phyloP scores from a whole-genome alignment of 805 yeast genomes.

The Cyberlindnera sargentensis region DNA sequence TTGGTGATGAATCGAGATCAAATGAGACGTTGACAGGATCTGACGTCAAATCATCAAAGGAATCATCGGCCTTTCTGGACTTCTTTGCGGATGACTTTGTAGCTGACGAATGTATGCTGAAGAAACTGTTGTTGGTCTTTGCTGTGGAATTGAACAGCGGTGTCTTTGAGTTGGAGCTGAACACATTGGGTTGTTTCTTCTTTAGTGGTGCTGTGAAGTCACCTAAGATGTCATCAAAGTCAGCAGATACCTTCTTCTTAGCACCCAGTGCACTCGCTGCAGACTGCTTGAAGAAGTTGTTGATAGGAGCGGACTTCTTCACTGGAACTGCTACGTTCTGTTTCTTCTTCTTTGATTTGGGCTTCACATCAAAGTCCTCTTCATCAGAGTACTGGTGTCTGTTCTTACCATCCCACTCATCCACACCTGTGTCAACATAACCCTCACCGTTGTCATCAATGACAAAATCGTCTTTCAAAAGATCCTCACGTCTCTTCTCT shows the following conservation, averaged over 20 bases:
- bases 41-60: slow-evolving; percentile 22
- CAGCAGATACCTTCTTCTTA: slow-evolving; percentile 40
- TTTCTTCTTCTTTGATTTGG: slow-evolving; percentile 14
- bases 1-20: slow-evolving; percentile 33
- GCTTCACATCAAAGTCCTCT: slow-evolving; percentile 34
- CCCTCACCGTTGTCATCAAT: slow-evolving; percentile 94
- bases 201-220: slow-evolving; percentile 17
- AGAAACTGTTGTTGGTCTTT: slow-evolving; percentile 20
- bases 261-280: slow-evolving; percentile 25
- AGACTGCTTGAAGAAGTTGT: slow-evolving; percentile 44
- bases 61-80: slow-evolving; percentile 9
- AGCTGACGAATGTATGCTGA: slow-evolving; percentile 9
- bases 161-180: slow-evolving; percentile 11
- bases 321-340: slow-evolving; percentile 13
- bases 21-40: slow-evolving; percentile 21
- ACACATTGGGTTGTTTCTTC: slow-evolving; percentile 13
- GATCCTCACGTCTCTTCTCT: slow-evolving; percentile 67
- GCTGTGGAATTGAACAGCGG: slow-evolving; percentile 22
- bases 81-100: slow-evolving; percentile 18
- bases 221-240: slow-evolving; percentile 63
- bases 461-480: slow-evolving; percentile 86
- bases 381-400: slow-evolving; percentile 42
- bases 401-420: slow-evolving; percentile 69
- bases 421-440: slow-evolving; percentile 87
- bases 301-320: slow-evolving; percentile 40